Percentiles rank a stretch among this genome's conserved stretches.
phyloP scores from a whole-genome alignment of 73 alveolate species.

The Tetrahymena thermophila region DNA sequence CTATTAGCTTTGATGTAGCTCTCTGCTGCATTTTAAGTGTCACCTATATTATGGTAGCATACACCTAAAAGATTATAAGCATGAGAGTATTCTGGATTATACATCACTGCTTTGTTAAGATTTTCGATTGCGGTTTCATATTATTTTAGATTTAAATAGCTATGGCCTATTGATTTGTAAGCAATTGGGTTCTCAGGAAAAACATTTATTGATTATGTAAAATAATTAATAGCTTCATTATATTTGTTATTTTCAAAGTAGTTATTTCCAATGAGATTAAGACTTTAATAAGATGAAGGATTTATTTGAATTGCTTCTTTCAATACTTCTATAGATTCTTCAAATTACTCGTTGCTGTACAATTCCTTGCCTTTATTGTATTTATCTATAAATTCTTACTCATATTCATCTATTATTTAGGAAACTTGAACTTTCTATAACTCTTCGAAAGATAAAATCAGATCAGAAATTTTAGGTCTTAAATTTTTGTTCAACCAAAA shows the following conservation, averaged over 20 bases:
- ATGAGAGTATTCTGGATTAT: background rate
- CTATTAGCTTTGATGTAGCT: background rate
- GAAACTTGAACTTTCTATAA: background rate
- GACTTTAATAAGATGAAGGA: background rate
- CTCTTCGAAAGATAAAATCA: background rate
- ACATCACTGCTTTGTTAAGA: background rate
- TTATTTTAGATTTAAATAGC: background rate
- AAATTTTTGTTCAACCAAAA: background rate
- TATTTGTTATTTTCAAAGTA: background rate
- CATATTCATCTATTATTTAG: background rate
- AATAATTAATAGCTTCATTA: background rate
- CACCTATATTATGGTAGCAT: background rate
- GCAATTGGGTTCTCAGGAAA: background rate
- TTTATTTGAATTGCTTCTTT: background rate
- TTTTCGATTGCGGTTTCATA: background rate
- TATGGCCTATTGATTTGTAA: background rate
- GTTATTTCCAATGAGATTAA: background rate
- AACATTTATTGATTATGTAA: background rate
- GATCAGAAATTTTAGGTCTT: background rate
- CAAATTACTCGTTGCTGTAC: background rate
- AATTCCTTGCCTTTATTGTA: background rate
- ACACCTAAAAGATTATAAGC: background rate
- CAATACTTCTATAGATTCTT: background rate
- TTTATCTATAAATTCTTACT: background rate
- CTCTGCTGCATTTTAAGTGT: background rate